Percentiles rank a stretch among this genome's conserved stretches.
These are phyloP conservation scores for Yamadazyma philogaea DNA, from an alignment of 805 yeast genomes.

Conservation along the genomic window DNA sequence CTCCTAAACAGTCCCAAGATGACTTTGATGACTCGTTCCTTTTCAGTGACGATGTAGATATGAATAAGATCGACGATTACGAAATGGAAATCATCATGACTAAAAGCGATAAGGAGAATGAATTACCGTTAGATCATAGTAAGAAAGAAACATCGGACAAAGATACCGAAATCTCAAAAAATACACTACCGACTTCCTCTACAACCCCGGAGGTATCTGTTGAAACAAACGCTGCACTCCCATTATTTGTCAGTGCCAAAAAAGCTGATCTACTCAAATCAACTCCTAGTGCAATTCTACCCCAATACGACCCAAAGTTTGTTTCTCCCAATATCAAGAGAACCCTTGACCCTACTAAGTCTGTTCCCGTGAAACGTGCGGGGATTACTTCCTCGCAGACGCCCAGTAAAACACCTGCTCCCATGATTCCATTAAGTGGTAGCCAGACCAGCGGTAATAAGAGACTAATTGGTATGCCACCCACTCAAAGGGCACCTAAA, in stretches of 20 bases:
- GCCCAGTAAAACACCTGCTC: constrained; percentile 11
- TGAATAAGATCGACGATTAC: constrained; percentile 22
- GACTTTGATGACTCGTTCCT: constrained; percentile 40
- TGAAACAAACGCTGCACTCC: not conserved
- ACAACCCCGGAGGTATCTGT: not conserved
- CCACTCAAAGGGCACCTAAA: constrained; percentile 6
- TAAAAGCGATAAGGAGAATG: constrained; percentile 15
- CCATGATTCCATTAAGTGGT: not conserved
- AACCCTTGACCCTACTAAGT: constrained; percentile 64
- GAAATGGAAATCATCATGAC: constrained; percentile 22
- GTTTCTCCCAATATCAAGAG: constrained; percentile 50
- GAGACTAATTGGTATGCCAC: constrained; percentile 17
- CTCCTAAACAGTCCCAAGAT: constrained; percentile 11
- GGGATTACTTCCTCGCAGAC: constrained; percentile 15
- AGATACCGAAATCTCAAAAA: not conserved
- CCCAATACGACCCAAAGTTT: constrained; percentile 50
- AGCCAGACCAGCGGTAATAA: constrained; percentile 4
- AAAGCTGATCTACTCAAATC: constrained; percentile 57
- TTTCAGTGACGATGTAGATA: constrained; percentile 37
- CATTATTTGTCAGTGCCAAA: constrained; percentile 57
- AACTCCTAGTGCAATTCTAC: constrained; percentile 44
- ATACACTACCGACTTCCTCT: not conserved
- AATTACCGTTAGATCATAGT: constrained; percentile 1
- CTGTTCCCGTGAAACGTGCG: constrained; percentile 56
- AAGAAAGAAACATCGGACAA: constrained; percentile 5